Evolutionary conservation across 2,329 filamentous ascomycete species (phyloP).

Genomic region (Raffaelea ambrosiae): DNA sequence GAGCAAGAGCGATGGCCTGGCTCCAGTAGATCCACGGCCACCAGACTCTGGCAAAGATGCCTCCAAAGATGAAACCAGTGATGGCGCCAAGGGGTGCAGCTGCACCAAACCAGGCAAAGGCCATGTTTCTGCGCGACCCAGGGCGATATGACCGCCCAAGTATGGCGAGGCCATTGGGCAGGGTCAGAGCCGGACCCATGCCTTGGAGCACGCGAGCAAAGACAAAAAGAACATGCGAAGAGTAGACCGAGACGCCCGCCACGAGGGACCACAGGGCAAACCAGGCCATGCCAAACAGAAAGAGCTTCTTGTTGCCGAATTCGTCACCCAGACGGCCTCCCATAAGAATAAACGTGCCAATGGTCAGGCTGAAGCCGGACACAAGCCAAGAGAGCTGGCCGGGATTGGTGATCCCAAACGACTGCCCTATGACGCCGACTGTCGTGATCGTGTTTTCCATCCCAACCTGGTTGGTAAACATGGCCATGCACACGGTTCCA

Average conservation of each 20-base stretch:
- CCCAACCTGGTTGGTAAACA: conserved; percentile 8
- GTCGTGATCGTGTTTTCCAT: conserved; percentile 5
- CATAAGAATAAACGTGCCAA: conserved; percentile 45
- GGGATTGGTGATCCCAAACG: conserved; percentile 21
- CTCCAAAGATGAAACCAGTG: conserved; percentile 30
- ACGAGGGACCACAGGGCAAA: conserved; percentile 59
- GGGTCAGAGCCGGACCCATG: conserved; percentile 52
- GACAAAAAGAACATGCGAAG: conserved; percentile 36
- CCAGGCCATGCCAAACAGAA: conserved; percentile 52
- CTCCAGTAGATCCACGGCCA: conserved; percentile 31
- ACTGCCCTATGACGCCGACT: conserved; percentile 4
- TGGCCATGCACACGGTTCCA: conserved; percentile 7
- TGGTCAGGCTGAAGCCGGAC: conserved; percentile 24
- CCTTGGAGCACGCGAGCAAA: conserved; percentile 15
- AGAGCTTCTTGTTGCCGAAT: conserved; percentile 51
- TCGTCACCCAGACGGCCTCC: conserved; percentile 53
- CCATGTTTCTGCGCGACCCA: conserved; percentile 49
- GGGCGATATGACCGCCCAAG: conserved; percentile 49
- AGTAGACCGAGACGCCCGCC: conserved; percentile 39
- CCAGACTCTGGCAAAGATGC: conserved; percentile 24
- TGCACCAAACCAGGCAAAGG: conserved; percentile 43
- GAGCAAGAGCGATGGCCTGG: conserved; percentile 10
- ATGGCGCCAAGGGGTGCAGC: conserved; percentile 36
- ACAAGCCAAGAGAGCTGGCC: conserved; percentile 49
- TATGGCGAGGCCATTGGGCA: conserved; percentile 57